Conservation (phyloP, 352 stramenopile genomes). For the Globisporangium mamillatum region DNA sequence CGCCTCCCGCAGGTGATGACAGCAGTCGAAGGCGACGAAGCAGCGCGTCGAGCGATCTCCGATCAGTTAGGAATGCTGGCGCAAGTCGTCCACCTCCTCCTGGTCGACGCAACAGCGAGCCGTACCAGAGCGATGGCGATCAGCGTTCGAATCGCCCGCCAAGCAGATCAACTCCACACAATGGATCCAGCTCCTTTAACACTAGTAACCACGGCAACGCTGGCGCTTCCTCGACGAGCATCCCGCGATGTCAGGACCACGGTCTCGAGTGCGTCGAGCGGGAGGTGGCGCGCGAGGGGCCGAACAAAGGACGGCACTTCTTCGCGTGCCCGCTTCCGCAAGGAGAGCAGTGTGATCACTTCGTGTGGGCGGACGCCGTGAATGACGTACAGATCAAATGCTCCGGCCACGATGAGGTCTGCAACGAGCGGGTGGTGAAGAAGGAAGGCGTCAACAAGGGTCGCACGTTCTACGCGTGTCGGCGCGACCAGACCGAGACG, state of each 20-base stretch:
- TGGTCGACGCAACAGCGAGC: conserved; percentile 5
- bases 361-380: conserved; percentile 72
- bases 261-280: conserved; percentile 47
- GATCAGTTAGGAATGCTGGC: not conserved
- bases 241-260: conserved; percentile 51
- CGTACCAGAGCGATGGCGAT: not conserved
- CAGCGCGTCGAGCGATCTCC: not conserved
- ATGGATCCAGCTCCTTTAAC: not conserved
- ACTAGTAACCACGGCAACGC: not conserved
- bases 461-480: conserved; percentile 59
- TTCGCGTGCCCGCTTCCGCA: conserved; percentile 85
- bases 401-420: conserved; percentile 57
- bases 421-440: conserved; percentile 55
- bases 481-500: conserved; percentile 43
- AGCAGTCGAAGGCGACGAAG: not conserved
- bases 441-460: conserved; percentile 72
- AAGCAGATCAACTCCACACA: not conserved
- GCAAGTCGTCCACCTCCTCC: conserved; percentile 1
- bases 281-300: conserved; percentile 52
- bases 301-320: conserved; percentile 93
- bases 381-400: conserved; percentile 28
- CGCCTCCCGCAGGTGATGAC: not conserved
- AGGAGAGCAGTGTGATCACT: conserved; percentile 89
- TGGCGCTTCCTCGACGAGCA: not conserved
- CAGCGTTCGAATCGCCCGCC: not conserved